A percentile compares a stretch with the other conserved stretches of the same genome.
These are phyloP conservation scores for Mycena epipterygia DNA, from an alignment of 768 basidiomycete species.

Conservation along the genomic window DNA sequence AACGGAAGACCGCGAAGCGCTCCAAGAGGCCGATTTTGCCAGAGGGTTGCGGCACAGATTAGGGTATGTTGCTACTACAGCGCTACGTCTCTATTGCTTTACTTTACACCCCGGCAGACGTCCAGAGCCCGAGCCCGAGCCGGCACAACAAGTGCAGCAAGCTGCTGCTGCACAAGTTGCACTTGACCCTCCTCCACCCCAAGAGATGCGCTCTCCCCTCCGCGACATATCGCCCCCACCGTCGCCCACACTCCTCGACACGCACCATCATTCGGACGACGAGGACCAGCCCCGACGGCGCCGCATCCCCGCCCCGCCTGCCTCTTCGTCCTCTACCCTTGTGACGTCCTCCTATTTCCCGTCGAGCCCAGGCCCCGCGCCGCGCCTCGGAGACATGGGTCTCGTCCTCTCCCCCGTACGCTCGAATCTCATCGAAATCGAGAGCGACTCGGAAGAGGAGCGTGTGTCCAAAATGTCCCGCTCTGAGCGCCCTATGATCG, in stretches of 20 bases:
- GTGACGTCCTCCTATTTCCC: constrained; percentile 30
- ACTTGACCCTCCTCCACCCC: constrained; percentile 35
- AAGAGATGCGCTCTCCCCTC: constrained; percentile 44
- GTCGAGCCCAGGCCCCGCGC: constrained; percentile 26
- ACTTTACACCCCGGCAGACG: constrained; percentile 39
- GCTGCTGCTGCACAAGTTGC: constrained; percentile 13
- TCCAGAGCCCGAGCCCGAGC: constrained; percentile 35
- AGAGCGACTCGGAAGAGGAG: constrained; percentile 48
- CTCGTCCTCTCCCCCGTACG: constrained; percentile 36
- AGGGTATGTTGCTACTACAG: constrained; percentile 63
- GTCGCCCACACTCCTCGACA: constrained; percentile 35
- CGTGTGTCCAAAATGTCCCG: constrained; percentile 3
- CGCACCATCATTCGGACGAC: constrained; percentile 42
- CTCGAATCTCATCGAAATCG: constrained; percentile 40
- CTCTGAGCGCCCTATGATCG: constrained; percentile 20
- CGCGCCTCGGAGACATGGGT: constrained; percentile 27
- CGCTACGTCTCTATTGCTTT: constrained; percentile 8
- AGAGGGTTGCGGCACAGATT: constrained; percentile 72
- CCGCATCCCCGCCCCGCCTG: constrained; percentile 37
- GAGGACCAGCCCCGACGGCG: constrained; percentile 45
- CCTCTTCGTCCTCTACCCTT: constrained; percentile 21
- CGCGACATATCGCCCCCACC: constrained; percentile 44
- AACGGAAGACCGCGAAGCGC: constrained; percentile 73
- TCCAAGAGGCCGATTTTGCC: constrained; percentile 72
- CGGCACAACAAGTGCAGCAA: constrained; percentile 22